Evolutionary conservation across 495 filamentous ascomycete genomes (phyloP).

Genomic region (Baudoinia panamericana): DNA sequence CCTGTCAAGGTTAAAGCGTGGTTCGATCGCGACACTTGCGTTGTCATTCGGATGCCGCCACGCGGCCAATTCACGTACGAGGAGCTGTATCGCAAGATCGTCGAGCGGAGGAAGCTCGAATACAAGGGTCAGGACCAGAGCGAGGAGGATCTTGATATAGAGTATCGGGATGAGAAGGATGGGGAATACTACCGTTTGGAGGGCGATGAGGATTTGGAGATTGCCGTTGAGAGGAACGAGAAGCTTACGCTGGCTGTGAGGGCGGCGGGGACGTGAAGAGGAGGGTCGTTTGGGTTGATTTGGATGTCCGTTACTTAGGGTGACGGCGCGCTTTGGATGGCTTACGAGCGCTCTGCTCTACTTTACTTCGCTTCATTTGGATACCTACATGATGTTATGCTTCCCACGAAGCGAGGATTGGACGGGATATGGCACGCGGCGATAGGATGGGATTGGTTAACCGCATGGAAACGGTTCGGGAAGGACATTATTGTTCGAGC

Average conservation of each 20-base stretch:
- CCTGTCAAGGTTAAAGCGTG: slow-evolving; percentile 81
- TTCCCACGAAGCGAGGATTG: too few relatives aligned
- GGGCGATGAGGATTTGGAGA: slow-evolving; percentile 66
- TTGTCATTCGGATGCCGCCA: slow-evolving; percentile 74
- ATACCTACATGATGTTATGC: too few relatives aligned
- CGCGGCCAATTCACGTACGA: slow-evolving; percentile 51
- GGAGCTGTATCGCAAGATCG: slow-evolving; percentile 45
- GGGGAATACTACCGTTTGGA: slow-evolving; percentile 59
- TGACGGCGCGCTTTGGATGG: background rate
- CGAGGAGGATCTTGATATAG: slow-evolving; percentile 56
- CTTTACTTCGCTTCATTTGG: too few relatives aligned
- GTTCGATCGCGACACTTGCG: slow-evolving; percentile 78
- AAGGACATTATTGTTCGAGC: background rate
- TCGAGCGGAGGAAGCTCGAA: slow-evolving; percentile 40
- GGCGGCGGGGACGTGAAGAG: slow-evolving; percentile 11
- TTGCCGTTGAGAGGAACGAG: slow-evolving; percentile 67
- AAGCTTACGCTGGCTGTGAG: slow-evolving; percentile 75
- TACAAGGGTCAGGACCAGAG: slow-evolving; percentile 20
- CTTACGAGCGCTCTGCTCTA: too few relatives aligned
- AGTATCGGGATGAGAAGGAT: slow-evolving; percentile 76
- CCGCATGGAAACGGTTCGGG: background rate
- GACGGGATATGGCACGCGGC: too few relatives aligned
- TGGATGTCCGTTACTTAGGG: background rate
- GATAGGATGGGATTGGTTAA: background rate
- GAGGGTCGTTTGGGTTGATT: background rate